Conservation (phyloP, 2,329 filamentous ascomycete species). For the Thelonectria blattea region DNA sequence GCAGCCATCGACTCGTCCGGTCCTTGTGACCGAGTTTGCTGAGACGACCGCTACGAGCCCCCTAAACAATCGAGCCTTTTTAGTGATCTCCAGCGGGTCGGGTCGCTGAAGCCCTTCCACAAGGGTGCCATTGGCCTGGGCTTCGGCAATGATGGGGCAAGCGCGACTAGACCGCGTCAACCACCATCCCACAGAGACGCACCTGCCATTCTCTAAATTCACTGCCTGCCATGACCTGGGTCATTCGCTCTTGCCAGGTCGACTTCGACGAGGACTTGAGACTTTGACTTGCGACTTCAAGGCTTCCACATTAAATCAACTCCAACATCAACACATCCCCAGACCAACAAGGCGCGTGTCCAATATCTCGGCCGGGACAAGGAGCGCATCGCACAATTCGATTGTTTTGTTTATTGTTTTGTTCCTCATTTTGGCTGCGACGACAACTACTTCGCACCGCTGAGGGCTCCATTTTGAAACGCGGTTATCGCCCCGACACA, state of each 20-base stretch:
- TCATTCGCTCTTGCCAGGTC: constrained; percentile 1
- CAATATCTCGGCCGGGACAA: background rate
- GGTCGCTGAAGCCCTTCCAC: background rate
- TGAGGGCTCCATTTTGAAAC: constrained; percentile 4
- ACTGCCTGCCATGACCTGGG: constrained; percentile 4
- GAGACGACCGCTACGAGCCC: background rate
- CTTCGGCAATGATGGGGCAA: constrained; percentile 19
- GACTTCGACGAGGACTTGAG: background rate
- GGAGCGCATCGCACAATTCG: background rate
- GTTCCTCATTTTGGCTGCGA: background rate
- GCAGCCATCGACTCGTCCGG: background rate
- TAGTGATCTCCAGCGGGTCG: constrained; percentile 12
- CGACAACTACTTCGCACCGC: background rate
- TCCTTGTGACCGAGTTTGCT: background rate
- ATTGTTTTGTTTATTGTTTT: background rate
- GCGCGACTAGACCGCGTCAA: constrained; percentile 43
- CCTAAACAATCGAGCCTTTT: background rate
- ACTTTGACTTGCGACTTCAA: constrained; percentile 5
- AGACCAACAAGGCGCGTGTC: background rate
- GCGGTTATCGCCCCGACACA: constrained; percentile 6
- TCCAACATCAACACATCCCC: background rate
- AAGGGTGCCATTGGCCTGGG: constrained; percentile 7
- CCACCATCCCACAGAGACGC: constrained; percentile 21
- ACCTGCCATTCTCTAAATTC: constrained; percentile 2
- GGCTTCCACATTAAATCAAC: constrained; percentile 14